Conservation (phyloP, 352 stramenopile species). For the Globisporangium polare region DNA sequence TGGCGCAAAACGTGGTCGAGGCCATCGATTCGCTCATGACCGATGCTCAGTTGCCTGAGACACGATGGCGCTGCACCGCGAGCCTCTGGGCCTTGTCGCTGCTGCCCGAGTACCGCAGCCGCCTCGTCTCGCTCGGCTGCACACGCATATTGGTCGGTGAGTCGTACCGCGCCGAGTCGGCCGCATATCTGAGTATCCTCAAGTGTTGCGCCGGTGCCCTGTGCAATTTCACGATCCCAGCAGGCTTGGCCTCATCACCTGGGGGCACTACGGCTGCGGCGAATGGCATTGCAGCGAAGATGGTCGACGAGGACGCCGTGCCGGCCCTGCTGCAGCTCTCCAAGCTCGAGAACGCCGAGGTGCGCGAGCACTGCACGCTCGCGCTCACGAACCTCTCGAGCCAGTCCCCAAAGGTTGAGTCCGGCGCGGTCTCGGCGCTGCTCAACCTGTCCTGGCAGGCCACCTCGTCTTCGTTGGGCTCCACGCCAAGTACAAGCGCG, state of each 20-base stretch:
- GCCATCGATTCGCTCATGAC: conserved; percentile 38
- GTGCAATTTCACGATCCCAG: conserved; percentile 50
- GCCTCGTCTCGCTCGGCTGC: conserved; percentile 46
- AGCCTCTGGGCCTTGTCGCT: conserved; percentile 55
- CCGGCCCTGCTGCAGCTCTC: conserved; percentile 61
- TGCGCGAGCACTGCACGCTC: conserved; percentile 65
- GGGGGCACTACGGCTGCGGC: conserved; percentile 13
- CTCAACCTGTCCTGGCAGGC: conserved; percentile 44
- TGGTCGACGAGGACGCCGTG: conserved; percentile 63
- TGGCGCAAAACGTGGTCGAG: conserved; percentile 28
- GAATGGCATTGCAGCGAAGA: conserved; percentile 37
- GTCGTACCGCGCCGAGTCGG: conserved; percentile 23
- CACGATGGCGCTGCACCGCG: conserved; percentile 53
- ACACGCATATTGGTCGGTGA: conserved; percentile 47
- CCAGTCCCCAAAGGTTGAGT: conserved; percentile 66
- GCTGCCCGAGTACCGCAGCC: conserved; percentile 32
- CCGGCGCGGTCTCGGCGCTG: conserved; percentile 54
- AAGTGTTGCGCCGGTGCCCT: conserved; percentile 60
- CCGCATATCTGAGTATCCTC: conserved; percentile 28
- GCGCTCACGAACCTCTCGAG: conserved; percentile 69
- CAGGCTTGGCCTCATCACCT: not conserved
- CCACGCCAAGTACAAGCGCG: conserved; percentile 6
- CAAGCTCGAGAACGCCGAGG: conserved; percentile 51
- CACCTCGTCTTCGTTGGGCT: not conserved
- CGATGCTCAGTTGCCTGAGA: conserved; percentile 37